Conservation (phyloP, 805 yeast species). For the Candida ponderosae region DNA sequence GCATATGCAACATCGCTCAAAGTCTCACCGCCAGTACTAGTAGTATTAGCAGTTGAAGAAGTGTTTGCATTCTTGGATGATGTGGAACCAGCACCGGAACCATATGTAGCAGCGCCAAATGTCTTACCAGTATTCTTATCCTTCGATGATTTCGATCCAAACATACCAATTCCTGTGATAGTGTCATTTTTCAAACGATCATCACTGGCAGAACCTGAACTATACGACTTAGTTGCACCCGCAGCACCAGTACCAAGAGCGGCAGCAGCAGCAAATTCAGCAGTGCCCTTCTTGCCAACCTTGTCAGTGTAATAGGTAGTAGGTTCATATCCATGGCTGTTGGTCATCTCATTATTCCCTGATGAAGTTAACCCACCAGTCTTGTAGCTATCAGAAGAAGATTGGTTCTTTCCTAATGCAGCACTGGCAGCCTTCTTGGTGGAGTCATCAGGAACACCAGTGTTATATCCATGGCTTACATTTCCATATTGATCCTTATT, state of each 20-base stretch:
- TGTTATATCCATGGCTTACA: conserved; percentile 4
- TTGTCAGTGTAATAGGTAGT: conserved; percentile 11
- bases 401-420: background rate
- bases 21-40: background rate
- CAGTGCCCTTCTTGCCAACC: conserved; percentile 1
- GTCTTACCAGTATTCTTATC: too few relatives aligned
- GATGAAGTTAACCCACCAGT: conserved; percentile 2
- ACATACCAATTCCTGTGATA: background rate
- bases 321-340: conserved; percentile 13
- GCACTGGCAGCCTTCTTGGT: conserved; percentile 11
- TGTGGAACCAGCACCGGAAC: conserved; percentile 6
- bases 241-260: conserved; percentile 1
- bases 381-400: conserved; percentile 9
- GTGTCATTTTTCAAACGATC: conserved; percentile 1
- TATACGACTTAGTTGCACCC: background rate
- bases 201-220: background rate
- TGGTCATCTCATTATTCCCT: conserved; percentile 6
- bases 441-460: conserved; percentile 12
- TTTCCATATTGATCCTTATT: conserved; percentile 9
- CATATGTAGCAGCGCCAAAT: conserved; percentile 5
- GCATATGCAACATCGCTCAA: background rate
- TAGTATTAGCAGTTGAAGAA: background rate
- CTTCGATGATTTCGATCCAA: background rate
- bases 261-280: background rate
- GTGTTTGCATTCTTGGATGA: background rate